phyloP scores from a whole-genome alignment of 2,329 filamentous ascomycete genomes.

The Phialophora verrucosa region DNA sequence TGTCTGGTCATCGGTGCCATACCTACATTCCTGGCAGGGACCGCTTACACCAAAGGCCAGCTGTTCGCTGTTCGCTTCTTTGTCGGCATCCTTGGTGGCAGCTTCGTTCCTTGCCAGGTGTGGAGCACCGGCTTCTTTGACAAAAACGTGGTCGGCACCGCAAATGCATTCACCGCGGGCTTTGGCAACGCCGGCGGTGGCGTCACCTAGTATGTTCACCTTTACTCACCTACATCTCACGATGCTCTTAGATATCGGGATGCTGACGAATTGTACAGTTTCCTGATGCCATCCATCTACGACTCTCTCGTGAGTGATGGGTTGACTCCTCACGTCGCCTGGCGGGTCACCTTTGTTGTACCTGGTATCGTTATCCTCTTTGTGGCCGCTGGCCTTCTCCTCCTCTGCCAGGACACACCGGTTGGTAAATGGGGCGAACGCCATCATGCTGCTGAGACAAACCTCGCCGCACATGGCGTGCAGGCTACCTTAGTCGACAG shows the following conservation, averaged over 20 bases:
- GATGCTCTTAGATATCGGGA: background rate
- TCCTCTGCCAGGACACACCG: constrained; percentile 80
- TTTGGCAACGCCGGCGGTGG: constrained; percentile 88
- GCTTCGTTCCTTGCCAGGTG: constrained; percentile 71
- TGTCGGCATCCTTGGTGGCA: constrained; percentile 52
- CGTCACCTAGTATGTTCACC: constrained; percentile 69
- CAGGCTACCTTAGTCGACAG: constrained; percentile 32
- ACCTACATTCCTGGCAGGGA: constrained; percentile 80
- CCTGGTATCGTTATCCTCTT: constrained; percentile 76
- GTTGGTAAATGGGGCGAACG: constrained; percentile 81
- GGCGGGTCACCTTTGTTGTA: constrained; percentile 84
- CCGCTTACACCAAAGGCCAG: constrained; percentile 68
- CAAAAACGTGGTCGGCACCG: constrained; percentile 87
- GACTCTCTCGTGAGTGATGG: constrained; percentile 72
- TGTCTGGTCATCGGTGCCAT: constrained; percentile 78
- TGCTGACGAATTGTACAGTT: constrained; percentile 47
- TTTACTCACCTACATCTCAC: background rate
- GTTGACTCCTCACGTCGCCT: constrained; percentile 71
- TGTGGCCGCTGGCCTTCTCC: constrained; percentile 70
- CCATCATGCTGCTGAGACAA: constrained; percentile 62
- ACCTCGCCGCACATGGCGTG: constrained; percentile 56
- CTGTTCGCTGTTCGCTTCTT: constrained; percentile 53
- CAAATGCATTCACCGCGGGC: constrained; percentile 83
- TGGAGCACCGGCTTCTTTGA: constrained; percentile 91
- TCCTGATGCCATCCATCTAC: constrained; percentile 89